Evolutionary conservation across 2,329 filamentous ascomycete species (phyloP).

Genomic region (Dothiorella sarmentorum): DNA sequence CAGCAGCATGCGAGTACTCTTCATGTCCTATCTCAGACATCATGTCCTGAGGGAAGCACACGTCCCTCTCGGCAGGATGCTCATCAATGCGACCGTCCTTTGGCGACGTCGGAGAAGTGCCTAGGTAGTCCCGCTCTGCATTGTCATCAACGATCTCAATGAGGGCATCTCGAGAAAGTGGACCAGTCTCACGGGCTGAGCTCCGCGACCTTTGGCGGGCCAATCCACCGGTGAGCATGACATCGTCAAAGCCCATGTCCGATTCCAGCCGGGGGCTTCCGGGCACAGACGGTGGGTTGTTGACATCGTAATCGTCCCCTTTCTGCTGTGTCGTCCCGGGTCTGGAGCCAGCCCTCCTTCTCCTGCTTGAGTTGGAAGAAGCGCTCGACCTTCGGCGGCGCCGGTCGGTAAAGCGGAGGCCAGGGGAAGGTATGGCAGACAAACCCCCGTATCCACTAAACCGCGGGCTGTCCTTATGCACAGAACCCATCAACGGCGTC

Average conservation of each 20-base stretch:
- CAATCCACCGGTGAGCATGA: conserved; percentile 68
- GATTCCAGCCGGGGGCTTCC: conserved; percentile 54
- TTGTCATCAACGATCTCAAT: conserved; percentile 48
- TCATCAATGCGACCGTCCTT: conserved; percentile 17
- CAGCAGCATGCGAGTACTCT: conserved; percentile 55
- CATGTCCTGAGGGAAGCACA: conserved; percentile 81
- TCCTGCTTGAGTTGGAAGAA: conserved; percentile 33
- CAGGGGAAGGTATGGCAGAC: conserved; percentile 23
- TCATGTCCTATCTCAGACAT: conserved; percentile 81
- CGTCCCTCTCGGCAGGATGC: conserved; percentile 73
- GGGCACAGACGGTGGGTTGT: conserved; percentile 63
- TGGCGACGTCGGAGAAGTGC: conserved; percentile 26
- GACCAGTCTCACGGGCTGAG: conserved; percentile 20
- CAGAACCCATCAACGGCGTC: conserved; percentile 52
- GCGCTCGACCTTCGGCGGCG: conserved; percentile 31
- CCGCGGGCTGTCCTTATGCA: conserved; percentile 35
- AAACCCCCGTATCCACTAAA: conserved; percentile 33
- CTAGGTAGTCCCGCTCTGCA: conserved; percentile 50
- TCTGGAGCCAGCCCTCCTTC: conserved; percentile 21
- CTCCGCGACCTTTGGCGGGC: conserved; percentile 28
- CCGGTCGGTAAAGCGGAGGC: conserved; percentile 28
- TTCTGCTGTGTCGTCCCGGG: conserved; percentile 30
- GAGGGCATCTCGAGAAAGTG: conserved; percentile 42
- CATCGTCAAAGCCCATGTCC: conserved; percentile 55
- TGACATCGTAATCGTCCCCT: conserved; percentile 55